These are phyloP conservation scores for Suhomyces sp. DNA, from an alignment of 805 yeast species.

Conservation along the genomic window DNA sequence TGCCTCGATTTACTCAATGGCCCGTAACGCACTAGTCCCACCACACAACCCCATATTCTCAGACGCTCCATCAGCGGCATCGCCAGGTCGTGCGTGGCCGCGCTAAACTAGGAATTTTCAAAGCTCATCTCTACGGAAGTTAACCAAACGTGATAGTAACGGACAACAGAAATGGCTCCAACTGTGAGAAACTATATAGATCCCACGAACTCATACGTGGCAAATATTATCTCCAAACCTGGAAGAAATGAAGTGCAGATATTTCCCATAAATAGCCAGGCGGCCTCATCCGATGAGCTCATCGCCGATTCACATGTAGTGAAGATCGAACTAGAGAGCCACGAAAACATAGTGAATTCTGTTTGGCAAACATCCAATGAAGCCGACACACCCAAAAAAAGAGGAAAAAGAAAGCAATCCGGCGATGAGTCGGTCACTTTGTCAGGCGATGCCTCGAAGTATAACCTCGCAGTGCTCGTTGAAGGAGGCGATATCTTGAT, in stretches of 20 bases:
- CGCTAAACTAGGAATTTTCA: neutral
- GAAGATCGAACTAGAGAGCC: conserved; percentile 40
- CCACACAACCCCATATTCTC: neutral
- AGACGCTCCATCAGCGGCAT: neutral
- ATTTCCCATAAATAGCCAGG: conserved; percentile 21
- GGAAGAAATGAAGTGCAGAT: conserved; percentile 49
- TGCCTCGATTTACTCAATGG: neutral
- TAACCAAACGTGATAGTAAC: neutral
- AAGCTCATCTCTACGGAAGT: neutral
- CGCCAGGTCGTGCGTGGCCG: neutral
- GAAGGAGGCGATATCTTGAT: conserved; percentile 39
- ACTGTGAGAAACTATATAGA: conserved; percentile 19
- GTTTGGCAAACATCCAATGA: conserved; percentile 33
- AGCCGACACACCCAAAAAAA: conserved; percentile 19
- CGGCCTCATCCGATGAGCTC: conserved; percentile 7
- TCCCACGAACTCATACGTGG: conserved; percentile 28
- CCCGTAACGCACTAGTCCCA: neutral
- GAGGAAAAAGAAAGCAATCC: conserved; percentile 10
- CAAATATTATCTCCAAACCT: conserved; percentile 40
- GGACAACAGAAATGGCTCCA: conserved; percentile 2
- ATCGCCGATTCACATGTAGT: conserved; percentile 19
- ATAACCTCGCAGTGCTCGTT: conserved; percentile 30
- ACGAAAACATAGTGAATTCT: conserved; percentile 32
- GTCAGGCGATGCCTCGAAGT: neutral
- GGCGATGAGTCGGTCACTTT: neutral